Conservation (phyloP, 1,139 yeast species). For the Torulaspora globosa region DNA sequence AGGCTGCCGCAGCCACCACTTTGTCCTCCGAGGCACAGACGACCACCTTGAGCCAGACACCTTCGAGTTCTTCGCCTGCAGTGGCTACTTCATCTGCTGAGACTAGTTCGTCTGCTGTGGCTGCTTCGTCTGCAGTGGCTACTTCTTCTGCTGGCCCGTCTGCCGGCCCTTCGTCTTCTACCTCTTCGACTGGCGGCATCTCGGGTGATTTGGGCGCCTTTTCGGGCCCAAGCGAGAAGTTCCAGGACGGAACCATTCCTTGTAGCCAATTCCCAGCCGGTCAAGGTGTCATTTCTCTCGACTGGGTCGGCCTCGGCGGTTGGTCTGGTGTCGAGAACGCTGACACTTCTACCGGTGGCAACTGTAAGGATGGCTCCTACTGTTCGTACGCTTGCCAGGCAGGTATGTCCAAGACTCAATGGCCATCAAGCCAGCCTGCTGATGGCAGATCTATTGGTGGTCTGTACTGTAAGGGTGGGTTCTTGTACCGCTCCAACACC, state of each 20-base stretch:
- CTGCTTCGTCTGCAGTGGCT: conserved; percentile 26
- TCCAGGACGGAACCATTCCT: conserved; percentile 59
- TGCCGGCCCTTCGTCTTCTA: conserved; percentile 35
- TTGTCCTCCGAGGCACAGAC: conserved; percentile 26
- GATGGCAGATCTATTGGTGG: conserved; percentile 81
- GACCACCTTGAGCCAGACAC: too few relatives aligned
- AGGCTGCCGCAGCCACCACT: conserved; percentile 43
- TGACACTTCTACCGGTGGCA: conserved; percentile 59
- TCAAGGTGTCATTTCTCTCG: conserved; percentile 65
- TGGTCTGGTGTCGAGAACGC: conserved; percentile 65
- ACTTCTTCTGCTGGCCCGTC: conserved; percentile 37
- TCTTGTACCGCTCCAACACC: conserved; percentile 63
- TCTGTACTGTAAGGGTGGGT: conserved; percentile 62
- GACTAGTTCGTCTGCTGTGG: conserved; percentile 26
- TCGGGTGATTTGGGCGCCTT: conserved; percentile 56
- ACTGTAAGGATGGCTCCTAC: conserved; percentile 69
- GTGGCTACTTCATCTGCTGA: conserved; percentile 26
- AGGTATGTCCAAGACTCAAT: conserved; percentile 88
- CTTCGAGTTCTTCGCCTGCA: conserved; percentile 13
- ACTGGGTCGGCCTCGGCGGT: conserved; percentile 62
- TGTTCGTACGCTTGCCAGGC: conserved; percentile 86
- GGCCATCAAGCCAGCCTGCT: conserved; percentile 71
- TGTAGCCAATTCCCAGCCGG: conserved; percentile 65
- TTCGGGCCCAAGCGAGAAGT: conserved; percentile 49
- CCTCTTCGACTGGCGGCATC: conserved; percentile 39